Percentiles rank a stretch among this genome's conserved stretches.
These are phyloP conservation scores for Lojkania enalia DNA, from an alignment of 2,329 filamentous ascomycete species.

Conservation along the genomic window DNA sequence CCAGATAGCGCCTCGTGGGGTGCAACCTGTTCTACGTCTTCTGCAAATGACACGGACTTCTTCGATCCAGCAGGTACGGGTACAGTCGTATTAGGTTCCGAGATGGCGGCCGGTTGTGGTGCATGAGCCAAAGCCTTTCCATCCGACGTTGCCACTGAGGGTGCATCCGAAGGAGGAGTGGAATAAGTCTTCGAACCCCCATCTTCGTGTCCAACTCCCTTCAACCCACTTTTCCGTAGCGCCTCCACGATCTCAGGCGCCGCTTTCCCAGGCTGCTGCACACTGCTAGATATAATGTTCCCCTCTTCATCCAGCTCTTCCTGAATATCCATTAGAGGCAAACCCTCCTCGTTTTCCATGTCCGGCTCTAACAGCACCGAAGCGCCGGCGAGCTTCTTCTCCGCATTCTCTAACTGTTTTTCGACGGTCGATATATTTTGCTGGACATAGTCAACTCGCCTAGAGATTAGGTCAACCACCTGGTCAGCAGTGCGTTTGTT, in stretches of 20 bases:
- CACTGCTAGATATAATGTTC: slow-evolving; percentile 68
- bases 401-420: slow-evolving; percentile 69
- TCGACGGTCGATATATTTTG: slow-evolving; percentile 76
- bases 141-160: not conserved
- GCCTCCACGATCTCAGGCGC: slow-evolving; percentile 71
- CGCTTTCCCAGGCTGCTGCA: slow-evolving; percentile 63
- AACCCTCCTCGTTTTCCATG: slow-evolving; percentile 66
- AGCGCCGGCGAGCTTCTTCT: slow-evolving; percentile 67
- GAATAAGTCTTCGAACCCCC: slow-evolving; percentile 19
- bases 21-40: slow-evolving; percentile 57
- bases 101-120: not conserved
- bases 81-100: not conserved
- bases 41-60: slow-evolving; percentile 66
- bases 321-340: slow-evolving; percentile 86
- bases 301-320: slow-evolving; percentile 91
- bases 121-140: not conserved
- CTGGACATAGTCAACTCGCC: slow-evolving; percentile 86
- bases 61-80: slow-evolving; percentile 31
- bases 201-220: slow-evolving; percentile 57
- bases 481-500: slow-evolving; percentile 61
- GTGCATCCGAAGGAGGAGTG: not conserved
- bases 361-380: slow-evolving; percentile 63
- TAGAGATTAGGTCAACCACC: slow-evolving; percentile 68
- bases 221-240: slow-evolving; percentile 76
- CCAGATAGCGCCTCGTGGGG: not conserved